Conservation (phyloP, 805 yeast species). For the Metschnikowia chrysomelidarum region DNA sequence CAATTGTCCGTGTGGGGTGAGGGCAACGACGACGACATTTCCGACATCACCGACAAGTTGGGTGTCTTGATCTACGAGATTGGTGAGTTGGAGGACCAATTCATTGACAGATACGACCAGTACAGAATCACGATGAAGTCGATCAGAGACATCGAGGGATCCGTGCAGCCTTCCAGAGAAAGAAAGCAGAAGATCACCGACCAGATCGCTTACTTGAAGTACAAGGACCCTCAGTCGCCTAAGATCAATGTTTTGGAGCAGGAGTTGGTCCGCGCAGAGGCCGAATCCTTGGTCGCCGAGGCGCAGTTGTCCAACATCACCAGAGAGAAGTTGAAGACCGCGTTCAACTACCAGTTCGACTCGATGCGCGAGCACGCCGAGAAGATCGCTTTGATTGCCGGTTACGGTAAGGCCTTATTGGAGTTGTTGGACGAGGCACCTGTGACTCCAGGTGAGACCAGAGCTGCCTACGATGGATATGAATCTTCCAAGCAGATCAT, state of each 20-base stretch:
- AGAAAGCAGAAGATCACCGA: conserved; percentile 83
- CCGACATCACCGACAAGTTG: conserved; percentile 82
- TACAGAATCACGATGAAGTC: conserved; percentile 80
- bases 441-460: conserved; percentile 89
- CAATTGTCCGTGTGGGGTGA: conserved; percentile 87
- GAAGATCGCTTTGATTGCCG: conserved; percentile 81
- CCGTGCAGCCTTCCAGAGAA: conserved; percentile 86
- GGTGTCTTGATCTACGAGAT: conserved; percentile 81
- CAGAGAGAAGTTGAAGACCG: conserved; percentile 81
- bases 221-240: conserved; percentile 83
- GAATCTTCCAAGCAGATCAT: conserved; percentile 87
- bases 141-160: conserved; percentile 79
- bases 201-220: conserved; percentile 78
- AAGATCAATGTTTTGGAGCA: conserved; percentile 80
- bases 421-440: conserved; percentile 82
- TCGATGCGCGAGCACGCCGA: conserved; percentile 83
- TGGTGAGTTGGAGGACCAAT: conserved; percentile 85
- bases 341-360: conserved; percentile 81
- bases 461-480: conserved; percentile 86
- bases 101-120: conserved; percentile 82
- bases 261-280: conserved; percentile 88
- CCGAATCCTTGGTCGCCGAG: conserved; percentile 87
- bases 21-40: conserved; percentile 80
- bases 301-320: conserved; percentile 88
- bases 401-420: conserved; percentile 83